These are phyloP conservation scores for Jasminum sambac DNA, from an alignment of 257 asterid species.

Conservation along the genomic window DNA sequence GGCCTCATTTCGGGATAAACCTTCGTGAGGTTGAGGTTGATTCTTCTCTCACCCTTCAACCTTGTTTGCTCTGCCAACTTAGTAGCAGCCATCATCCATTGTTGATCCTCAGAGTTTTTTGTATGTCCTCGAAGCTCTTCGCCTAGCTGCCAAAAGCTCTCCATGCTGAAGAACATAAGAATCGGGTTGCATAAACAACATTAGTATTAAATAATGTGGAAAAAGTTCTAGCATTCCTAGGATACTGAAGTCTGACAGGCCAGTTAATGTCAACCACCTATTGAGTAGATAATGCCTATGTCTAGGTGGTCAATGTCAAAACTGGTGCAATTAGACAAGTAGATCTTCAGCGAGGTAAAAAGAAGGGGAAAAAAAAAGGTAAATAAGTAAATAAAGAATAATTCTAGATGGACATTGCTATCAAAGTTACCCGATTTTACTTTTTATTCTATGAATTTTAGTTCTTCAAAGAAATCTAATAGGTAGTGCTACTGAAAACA, in stretches of 20 bases:
- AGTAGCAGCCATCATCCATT: conserved; percentile 84
- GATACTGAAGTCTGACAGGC: background rate
- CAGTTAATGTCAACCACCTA: background rate
- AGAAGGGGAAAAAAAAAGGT: too few relatives aligned
- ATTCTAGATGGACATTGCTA: too few relatives aligned
- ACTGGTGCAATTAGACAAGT: background rate
- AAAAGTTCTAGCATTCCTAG: background rate
- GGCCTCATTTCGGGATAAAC: conserved; percentile 57
- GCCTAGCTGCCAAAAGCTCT: conserved; percentile 92
- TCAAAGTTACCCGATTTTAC: background rate
- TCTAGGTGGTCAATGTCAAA: background rate
- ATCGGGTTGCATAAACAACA: background rate
- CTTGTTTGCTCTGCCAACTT: conserved; percentile 84
- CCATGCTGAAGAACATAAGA: conserved; percentile 54
- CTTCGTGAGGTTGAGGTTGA: conserved; percentile 83
- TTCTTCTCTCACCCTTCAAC: conserved; percentile 69
- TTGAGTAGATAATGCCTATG: background rate
- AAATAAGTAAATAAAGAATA: background rate
- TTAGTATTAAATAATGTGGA: conserved; percentile 17
- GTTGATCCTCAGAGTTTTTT: conserved; percentile 76
- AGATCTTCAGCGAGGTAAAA: background rate
- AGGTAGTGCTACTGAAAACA: background rate
- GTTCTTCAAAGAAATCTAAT: background rate
- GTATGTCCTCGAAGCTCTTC: conserved; percentile 95
- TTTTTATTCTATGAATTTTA: conserved; percentile 14